Conservation (phyloP, 768 basidiomycete species). For the Suillus alpinus region DNA sequence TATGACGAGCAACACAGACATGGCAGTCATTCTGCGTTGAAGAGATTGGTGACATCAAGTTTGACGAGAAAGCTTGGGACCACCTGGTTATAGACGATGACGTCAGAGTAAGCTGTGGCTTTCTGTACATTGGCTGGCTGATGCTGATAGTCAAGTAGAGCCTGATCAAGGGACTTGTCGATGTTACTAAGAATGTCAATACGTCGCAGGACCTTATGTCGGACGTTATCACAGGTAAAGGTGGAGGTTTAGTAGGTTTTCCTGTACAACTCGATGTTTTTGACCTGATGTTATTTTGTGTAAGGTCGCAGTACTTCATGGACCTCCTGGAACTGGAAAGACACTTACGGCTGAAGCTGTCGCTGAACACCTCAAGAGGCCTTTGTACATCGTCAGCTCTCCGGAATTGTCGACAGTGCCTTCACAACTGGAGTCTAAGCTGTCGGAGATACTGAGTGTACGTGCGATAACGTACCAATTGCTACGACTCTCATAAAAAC, state of each 20-base stretch:
- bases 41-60: conserved; percentile 48
- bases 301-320: conserved; percentile 23
- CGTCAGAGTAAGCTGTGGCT: conserved; percentile 35
- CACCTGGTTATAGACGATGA: conserved; percentile 54
- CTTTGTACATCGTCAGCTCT: conserved; percentile 52
- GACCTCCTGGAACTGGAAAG: conserved; percentile 38
- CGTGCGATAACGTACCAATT: background rate
- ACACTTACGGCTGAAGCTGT: conserved; percentile 61
- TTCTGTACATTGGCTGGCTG: background rate
- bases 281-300: background rate
- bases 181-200: conserved; percentile 22
- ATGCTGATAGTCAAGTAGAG: conserved; percentile 34
- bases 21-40: conserved; percentile 57
- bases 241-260: conserved; percentile 55
- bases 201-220: conserved; percentile 17
- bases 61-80: conserved; percentile 58
- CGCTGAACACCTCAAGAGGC: conserved; percentile 51
- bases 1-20: conserved; percentile 25
- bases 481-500: conserved; percentile 19
- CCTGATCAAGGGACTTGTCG: conserved; percentile 24
- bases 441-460: conserved; percentile 25
- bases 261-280: background rate
- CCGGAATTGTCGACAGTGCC: conserved; percentile 53
- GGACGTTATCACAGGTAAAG: conserved; percentile 65
- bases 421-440: conserved; percentile 37